Base-by-base conservation (phyloP, 805 yeast genomes). In the Peterozyma xylosa region DNA sequence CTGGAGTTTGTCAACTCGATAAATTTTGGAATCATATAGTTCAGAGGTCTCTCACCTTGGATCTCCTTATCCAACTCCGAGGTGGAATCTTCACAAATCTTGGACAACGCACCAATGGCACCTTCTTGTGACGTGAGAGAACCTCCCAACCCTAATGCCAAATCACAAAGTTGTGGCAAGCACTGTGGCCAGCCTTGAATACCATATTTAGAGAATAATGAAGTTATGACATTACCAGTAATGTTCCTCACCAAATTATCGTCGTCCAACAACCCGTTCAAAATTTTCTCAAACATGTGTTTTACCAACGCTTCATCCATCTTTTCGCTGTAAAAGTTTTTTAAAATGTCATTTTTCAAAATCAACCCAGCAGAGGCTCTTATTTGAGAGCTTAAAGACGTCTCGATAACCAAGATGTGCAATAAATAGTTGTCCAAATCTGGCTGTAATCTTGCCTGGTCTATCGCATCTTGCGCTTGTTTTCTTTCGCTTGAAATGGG, bases 321-420 rank as follows among this genome's bases (percentile, higher is more conserved):
- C 30, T 42, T 50, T n/a, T 54, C 52, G 7, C 7, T 7, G 27
- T 21, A 21, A 46, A 64, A 58, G 33, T 64, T 57, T 46, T 64
- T 69, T 34, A 76, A 54, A n/a, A 89, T 64, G 48, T 76, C 76
- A 62, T 90, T 91, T 58, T 93, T 91, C 60, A 93, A 72, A 55
- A 81, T 70, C 47, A 90, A 63, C 9, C 98, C 99, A 1, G 97
- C 91, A 0, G 95, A 81, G 1, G 96, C 96, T 42, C 96, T 73
- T 9, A 80, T 71, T 36, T 78, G 79, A 0, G 78, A 62, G n/a
- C 66, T 63, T 9, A 73, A 65, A 10, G 58, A 58, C 15, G 70
- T 66, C 37, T 80, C 82, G 35, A 63, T 61, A 15, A 86, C 76
- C 35, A 93, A 68, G 38, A 90, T 73, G 54, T 76, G 78, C 33